A percentile compares a stretch with the other conserved stretches of the same genome.
Evolutionary conservation across 2,329 filamentous ascomycete genomes (phyloP).

Genomic region (Fusarium metavorans): DNA sequence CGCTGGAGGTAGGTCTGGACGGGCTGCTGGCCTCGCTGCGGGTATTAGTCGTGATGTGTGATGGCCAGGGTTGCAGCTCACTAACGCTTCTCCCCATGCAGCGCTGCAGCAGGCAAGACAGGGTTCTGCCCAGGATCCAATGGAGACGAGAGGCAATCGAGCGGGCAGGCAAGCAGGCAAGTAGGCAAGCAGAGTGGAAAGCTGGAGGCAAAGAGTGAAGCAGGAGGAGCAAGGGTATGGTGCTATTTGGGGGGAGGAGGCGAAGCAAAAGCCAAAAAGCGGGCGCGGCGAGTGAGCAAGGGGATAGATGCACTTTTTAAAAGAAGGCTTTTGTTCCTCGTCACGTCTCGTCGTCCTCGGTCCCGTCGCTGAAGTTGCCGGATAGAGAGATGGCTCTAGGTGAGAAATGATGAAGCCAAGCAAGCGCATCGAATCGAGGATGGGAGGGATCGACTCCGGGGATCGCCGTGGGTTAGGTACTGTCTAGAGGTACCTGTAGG

Average conservation of each 20-base stretch:
- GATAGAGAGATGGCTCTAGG: conserved; percentile 14
- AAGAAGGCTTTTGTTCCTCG: conserved; percentile 1
- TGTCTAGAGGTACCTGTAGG: neutral
- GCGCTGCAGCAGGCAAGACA: conserved; percentile 1
- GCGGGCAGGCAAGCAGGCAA: conserved; percentile 5
- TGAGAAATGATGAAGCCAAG: conserved; percentile 35
- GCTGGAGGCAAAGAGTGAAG: neutral
- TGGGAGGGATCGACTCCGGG: conserved; percentile 22
- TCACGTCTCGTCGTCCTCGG: neutral
- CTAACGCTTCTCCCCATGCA: conserved; percentile 1
- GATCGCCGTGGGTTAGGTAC: conserved; percentile 28
- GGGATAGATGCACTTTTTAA: neutral
- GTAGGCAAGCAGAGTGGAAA: neutral
- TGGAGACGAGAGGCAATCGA: neutral
- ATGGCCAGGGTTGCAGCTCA: conserved; percentile 21
- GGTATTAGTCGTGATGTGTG: conserved; percentile 19
- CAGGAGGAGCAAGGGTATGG: conserved; percentile 1
- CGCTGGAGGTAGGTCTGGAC: neutral
- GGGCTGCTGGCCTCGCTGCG: conserved; percentile 3
- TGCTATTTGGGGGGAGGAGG: conserved; percentile 2
- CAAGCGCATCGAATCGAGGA: conserved; percentile 14
- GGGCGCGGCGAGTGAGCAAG: conserved; percentile 4
- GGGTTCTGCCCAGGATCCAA: neutral
- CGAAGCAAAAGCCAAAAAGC: conserved; percentile 15
- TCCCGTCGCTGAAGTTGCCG: neutral